Conservation (phyloP, 192 early-diverging fungal genomes). For the Coemansia sp. region DNA sequence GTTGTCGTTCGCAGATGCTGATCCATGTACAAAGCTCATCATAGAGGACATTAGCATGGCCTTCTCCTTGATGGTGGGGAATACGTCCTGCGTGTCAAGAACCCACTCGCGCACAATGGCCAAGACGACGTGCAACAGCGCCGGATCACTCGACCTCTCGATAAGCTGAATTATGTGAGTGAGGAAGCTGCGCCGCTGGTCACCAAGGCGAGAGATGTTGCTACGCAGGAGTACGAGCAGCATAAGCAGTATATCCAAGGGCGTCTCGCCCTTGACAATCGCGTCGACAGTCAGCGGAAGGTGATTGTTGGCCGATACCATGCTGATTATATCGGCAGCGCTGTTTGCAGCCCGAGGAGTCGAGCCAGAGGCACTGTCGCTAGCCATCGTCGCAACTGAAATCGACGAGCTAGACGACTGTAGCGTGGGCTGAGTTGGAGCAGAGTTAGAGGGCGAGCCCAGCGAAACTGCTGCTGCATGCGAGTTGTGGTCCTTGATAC, state of each 20-base stretch:
- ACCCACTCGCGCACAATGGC: slow-evolving; percentile 89
- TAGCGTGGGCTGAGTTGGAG: slow-evolving; percentile 10
- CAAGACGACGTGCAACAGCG: slow-evolving; percentile 72
- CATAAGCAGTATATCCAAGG: slow-evolving; percentile 45
- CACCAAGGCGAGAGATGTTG: slow-evolving; percentile 72
- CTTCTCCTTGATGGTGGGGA: slow-evolving; percentile 97
- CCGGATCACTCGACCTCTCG: slow-evolving; percentile 76
- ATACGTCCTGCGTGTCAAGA: slow-evolving; percentile 72
- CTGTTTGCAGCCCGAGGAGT: slow-evolving; percentile 7
- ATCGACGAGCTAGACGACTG: slow-evolving; percentile 26
- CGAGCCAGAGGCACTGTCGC: slow-evolving; percentile 1
- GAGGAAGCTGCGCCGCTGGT: slow-evolving; percentile 84
- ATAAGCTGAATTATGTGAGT: slow-evolving; percentile 79
- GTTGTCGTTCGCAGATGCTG: slow-evolving; percentile 57
- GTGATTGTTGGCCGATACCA: slow-evolving; percentile 28
- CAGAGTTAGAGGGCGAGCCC: slow-evolving; percentile 7
- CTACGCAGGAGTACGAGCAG: slow-evolving; percentile 56
- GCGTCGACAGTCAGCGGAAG: slow-evolving; percentile 35
- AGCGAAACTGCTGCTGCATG: slow-evolving; percentile 27
- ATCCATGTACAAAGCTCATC: slow-evolving; percentile 78
- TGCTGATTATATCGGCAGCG: slow-evolving; percentile 25
- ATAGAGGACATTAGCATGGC: slow-evolving; percentile 88
- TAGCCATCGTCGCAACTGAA: slow-evolving; percentile 5
- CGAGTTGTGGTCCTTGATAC: slow-evolving; percentile 80
- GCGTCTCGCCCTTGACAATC: slow-evolving; percentile 41